Evolutionary conservation across 306 rosid genomes (phyloP), one percentile per base, ranked within the genome.

Genomic region (Begonia fuchsioides): DNA sequence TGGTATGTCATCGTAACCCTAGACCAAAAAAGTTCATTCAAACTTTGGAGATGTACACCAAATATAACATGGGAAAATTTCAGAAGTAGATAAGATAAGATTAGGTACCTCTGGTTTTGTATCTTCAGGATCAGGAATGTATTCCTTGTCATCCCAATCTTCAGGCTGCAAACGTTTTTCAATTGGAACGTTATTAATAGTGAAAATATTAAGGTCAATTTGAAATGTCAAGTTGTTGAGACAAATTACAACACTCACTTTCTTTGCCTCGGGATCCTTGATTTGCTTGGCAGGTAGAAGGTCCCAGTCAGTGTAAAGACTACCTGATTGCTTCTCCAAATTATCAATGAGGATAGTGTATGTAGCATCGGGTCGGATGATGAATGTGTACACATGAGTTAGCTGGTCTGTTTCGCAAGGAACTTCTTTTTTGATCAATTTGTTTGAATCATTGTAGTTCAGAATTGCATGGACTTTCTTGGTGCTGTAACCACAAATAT

Each of bases 391-490:
- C 11, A 92, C 96, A 43, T 92, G 98, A 66, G 70, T 79, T 51
- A 92, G 87, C 56, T 92, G 98, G 63, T 92, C 98, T 43, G 98
- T 92, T 69, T 92, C 98, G 60, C 98, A 92, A 19, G 98, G 87
- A 53, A 92, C 98, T 11, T 92, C 98, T 94, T 92, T 92, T 86
- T 92, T 92, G 56, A 92, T 92, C 76, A 92, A 77, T 51, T 92
- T 80, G 53, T 92, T 92, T 44, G 93, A 76, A 18, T 32, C 76
- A 8, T 92, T 79, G 78, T 92, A 77, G 68, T 60, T 74, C 3
- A 92, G 80, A 64, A 92, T 92, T 43, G 98, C 82, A 52, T 92
- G 98, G 12, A 92, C 98, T 73, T 92, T 92, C 94, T 92, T 92
- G 74, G 98, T 92, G 70, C 57, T 77, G 86, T 92, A 82, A 59